Conservation (phyloP, 1,284 basidiomycete species). For the Ganoderma lucidum region DNA sequence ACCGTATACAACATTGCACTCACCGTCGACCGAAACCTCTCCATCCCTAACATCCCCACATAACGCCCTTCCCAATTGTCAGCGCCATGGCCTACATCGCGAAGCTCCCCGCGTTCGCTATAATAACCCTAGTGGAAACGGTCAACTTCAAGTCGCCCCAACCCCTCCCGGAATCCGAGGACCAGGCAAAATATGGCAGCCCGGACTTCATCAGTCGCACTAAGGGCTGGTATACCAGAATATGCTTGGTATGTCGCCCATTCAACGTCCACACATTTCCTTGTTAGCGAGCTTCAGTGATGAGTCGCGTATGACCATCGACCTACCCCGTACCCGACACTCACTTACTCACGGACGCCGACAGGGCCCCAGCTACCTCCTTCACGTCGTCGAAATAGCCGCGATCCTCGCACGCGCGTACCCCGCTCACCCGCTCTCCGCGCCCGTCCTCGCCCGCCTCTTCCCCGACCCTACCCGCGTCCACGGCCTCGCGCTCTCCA, state of each 20-base stretch:
- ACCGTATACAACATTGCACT: background rate
- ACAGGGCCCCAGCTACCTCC: background rate
- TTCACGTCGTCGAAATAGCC: background rate
- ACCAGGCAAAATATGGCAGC: background rate
- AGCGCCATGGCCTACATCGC: background rate
- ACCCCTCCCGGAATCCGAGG: background rate
- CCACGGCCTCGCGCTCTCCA: background rate
- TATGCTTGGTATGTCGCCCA: background rate
- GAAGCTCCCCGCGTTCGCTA: background rate
- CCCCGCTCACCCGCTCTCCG: background rate
- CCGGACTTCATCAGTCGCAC: conserved; percentile 1
- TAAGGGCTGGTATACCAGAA: background rate
- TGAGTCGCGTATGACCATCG: background rate
- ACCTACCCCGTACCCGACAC: too few species aligned
- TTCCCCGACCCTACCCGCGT: conserved; percentile 3
- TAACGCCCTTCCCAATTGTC: background rate
- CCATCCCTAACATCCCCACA: background rate
- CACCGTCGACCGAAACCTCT: background rate
- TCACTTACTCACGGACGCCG: background rate
- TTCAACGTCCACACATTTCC: background rate
- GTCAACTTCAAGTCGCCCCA: background rate
- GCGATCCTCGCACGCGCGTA: background rate
- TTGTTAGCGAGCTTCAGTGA: background rate
- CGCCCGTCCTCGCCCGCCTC: background rate
- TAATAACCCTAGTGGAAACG: background rate